Conservation (phyloP, 139 green algal genomes). For the Ettlia oleoabundans region DNA sequence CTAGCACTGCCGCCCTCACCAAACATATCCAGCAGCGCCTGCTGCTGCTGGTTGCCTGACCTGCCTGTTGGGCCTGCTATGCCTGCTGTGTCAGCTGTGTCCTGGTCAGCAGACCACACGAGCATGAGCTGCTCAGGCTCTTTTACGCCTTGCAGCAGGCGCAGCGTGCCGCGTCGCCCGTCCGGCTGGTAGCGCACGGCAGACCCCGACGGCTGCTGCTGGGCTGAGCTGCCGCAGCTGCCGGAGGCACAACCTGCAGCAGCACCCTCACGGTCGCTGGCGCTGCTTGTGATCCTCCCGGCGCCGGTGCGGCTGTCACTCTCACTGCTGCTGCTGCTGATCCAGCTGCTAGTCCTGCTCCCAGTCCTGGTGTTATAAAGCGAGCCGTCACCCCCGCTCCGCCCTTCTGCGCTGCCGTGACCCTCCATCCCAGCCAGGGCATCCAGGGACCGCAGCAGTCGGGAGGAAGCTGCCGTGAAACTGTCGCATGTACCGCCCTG, state of each 20-base stretch:
- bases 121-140: constrained; percentile 21
- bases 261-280: too few species aligned
- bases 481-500: not conserved
- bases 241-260: too few species aligned
- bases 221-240: not conserved
- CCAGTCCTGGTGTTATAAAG: not conserved
- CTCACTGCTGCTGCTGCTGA: not conserved
- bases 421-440: not conserved
- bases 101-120: constrained; percentile 2
- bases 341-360: not conserved
- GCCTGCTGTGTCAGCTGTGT: not conserved
- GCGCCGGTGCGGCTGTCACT: too few species aligned
- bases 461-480: not conserved
- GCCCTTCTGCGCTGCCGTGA: not conserved
- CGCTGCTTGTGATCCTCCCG: too few species aligned
- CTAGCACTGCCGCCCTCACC: not conserved
- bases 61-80: too few species aligned
- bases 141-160: constrained; percentile 35
- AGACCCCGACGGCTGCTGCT: not conserved
- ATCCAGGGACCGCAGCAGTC: constrained; percentile 16
- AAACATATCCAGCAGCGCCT: constrained; percentile 26
- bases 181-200: constrained; percentile 3
- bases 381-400: not conserved
- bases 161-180: constrained; percentile 10
- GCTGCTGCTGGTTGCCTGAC: too few species aligned